A percentile compares a stretch with the other conserved stretches of the same genome.
Conservation (phyloP, 192 early-diverging fungal species). For the Geranomyces michiganensis region DNA sequence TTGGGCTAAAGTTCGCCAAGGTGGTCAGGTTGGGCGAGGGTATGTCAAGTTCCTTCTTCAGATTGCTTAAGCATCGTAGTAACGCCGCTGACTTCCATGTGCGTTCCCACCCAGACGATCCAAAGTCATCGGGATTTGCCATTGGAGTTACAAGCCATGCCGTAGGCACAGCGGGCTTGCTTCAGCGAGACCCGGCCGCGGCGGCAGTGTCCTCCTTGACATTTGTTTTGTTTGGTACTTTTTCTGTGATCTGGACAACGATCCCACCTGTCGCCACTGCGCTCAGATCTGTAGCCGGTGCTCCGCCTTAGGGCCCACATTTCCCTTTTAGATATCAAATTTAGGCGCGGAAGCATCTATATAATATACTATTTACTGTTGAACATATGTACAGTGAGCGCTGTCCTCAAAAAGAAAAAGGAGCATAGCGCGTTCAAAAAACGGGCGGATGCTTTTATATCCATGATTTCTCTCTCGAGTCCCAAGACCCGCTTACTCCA, state of each 20-base stretch:
- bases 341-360: too few relatives aligned
- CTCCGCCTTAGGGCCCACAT: too few relatives aligned
- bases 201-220: constrained; percentile 18
- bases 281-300: not conserved
- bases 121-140: constrained; percentile 8
- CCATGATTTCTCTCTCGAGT: too few relatives aligned
- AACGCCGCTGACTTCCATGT: too few relatives aligned
- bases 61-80: too few relatives aligned
- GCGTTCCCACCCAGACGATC: not conserved
- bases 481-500: not conserved
- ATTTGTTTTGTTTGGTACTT: constrained; percentile 18
- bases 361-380: too few relatives aligned
- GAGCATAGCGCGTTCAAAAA: too few relatives aligned
- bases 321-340: too few relatives aligned
- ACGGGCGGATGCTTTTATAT: too few relatives aligned
- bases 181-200: constrained; percentile 11
- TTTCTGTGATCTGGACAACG: constrained; percentile 16
- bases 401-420: too few relatives aligned
- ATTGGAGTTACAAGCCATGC: constrained; percentile 22
- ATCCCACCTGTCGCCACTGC: constrained; percentile 6
- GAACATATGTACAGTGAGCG: too few relatives aligned
- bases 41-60: too few relatives aligned
- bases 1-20: not conserved
- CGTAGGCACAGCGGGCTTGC: constrained; percentile 17
- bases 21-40: not conserved